phyloP scores from a whole-genome alignment of 139 green algal species.

The Tetradesmus lagerheimii region DNA sequence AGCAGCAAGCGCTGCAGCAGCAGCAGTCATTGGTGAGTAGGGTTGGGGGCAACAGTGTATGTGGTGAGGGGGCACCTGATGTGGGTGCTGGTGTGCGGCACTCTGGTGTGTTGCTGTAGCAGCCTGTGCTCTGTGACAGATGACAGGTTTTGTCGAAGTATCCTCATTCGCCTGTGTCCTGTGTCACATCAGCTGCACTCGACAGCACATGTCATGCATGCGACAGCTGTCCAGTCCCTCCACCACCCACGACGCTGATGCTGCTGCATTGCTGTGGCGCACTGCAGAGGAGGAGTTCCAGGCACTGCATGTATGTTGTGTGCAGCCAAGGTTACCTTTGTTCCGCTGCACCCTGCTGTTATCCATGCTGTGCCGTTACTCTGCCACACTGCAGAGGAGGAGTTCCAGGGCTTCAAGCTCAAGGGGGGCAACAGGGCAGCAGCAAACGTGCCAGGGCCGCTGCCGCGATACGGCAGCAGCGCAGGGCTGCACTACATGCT shows the following conservation, averaged over 20 bases:
- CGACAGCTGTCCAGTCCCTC: too few species aligned
- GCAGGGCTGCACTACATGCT: constrained; percentile 71
- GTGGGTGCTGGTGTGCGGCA: not conserved
- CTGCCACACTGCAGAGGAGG: constrained; percentile 46
- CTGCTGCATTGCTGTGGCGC: too few species aligned
- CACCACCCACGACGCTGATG: too few species aligned
- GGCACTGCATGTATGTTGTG: too few species aligned
- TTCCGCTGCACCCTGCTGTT: not conserved
- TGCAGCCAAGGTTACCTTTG: too few species aligned
- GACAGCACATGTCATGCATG: too few species aligned
- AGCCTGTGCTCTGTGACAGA: too few species aligned
- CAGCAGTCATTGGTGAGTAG: constrained; percentile 36
- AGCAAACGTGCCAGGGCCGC: constrained; percentile 47
- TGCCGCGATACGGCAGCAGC: constrained; percentile 75
- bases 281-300: too few species aligned
- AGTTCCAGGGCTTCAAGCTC: constrained; percentile 59
- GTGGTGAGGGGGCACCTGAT: not conserved
- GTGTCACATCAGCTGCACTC: too few species aligned
- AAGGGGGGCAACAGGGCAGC: constrained; percentile 41
- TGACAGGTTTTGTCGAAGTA: too few species aligned
- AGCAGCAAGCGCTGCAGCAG: constrained; percentile 27
- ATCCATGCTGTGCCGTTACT: not conserved
- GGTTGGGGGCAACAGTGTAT: not conserved
- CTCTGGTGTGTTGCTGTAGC: not conserved
- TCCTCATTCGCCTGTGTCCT: too few species aligned